Evolutionary conservation across 176 grass and related monocot species (phyloP), one percentile per base, ranked within the genome.

Genomic region (Aegilops longissima): DNA sequence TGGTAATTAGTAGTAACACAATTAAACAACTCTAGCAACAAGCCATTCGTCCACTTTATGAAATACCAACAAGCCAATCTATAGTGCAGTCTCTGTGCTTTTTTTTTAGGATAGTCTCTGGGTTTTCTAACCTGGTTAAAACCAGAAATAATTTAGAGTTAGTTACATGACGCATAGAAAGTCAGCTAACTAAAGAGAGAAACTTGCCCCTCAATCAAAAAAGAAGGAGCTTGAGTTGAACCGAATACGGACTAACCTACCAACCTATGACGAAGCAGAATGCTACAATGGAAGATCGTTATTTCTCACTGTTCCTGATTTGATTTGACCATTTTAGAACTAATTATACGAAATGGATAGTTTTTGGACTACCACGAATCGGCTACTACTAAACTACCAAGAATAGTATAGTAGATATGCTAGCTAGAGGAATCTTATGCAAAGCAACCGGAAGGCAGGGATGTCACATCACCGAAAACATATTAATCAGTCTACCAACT

Each of bases 361-460:
- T 52, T 12, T 13, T 35, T 80, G 59, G 9, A 12, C 27, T 84
- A 80, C 20, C 68, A 36, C 86, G 81, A 80, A 47, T 81, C 67
- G 75, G 23, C 69, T 52, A 77, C 80, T 67, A 77, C 77, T 61
- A 70, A 89, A 64, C 29, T 47, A 88, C n/a, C 12, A 54, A 63
- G n/a, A 36, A 76, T 47, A 81, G 65, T 69, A 69, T 68, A 52
- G 12, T 21, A 54, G 80, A 34, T 11, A 52, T n/a, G 44, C 29
- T 69, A 81, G 52, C 14, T 49, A 77, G 40, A 52, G 82, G 81
- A 88, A 85, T 91, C 77, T 88, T 82, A 85, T 82, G 81, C 90
- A 85, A 91, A 88, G 90, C 77, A 85, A 42, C 51, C 79, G 84
- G 39, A 44, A 87, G 73, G 73, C 79, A 86, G 62, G 83, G 77